These are phyloP conservation scores for Syzygium grande DNA, from an alignment of 345 rosid genomes.

Conservation along the genomic window DNA sequence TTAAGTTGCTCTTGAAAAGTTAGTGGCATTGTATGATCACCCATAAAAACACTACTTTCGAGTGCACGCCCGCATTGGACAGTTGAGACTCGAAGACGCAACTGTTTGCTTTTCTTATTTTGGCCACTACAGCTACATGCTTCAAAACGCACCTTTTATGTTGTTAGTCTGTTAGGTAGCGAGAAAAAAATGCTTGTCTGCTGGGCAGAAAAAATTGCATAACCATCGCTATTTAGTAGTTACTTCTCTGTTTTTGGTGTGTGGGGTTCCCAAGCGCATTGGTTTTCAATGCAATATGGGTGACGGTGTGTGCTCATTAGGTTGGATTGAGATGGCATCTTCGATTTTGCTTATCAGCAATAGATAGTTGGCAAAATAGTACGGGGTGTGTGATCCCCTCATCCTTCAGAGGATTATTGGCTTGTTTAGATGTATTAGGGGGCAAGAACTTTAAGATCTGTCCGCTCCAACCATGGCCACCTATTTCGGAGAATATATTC, in stretches of 20 bases:
- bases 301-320: background rate
- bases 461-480: background rate
- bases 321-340: background rate
- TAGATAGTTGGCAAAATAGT: background rate
- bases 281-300: background rate
- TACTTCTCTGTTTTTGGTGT: background rate
- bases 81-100: background rate
- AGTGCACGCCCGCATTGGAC: background rate
- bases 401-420: background rate
- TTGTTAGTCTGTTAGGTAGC: background rate
- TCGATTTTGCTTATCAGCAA: background rate
- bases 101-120: background rate
- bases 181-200: background rate
- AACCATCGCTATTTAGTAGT: background rate
- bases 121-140: background rate
- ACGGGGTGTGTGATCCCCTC: background rate
- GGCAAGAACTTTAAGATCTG: background rate
- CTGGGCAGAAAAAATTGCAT: background rate
- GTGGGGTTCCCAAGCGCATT: background rate
- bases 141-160: background rate
- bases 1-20: background rate
- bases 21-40: background rate
- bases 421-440: background rate
- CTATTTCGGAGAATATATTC: background rate
- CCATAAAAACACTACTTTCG: background rate